Conservation (phyloP, 768 basidiomycete genomes). For the Amanita exitialis region DNA sequence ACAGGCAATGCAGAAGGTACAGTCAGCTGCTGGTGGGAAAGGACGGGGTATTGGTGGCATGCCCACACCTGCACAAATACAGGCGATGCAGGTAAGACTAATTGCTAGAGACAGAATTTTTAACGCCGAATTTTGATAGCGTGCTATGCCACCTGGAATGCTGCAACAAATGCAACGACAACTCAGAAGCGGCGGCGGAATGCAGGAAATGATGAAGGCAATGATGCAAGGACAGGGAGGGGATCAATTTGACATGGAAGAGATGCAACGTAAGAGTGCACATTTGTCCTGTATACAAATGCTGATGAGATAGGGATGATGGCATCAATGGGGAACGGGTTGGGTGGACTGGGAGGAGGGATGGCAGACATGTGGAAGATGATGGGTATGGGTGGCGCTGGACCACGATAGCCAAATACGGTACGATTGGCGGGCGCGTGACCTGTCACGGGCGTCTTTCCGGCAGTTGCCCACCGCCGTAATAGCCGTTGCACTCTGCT, state of each 20-base stretch:
- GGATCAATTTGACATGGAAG: slow-evolving; percentile 86
- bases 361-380: slow-evolving; percentile 80
- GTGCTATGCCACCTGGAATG: slow-evolving; percentile 92
- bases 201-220: slow-evolving; percentile 97
- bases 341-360: slow-evolving; percentile 56
- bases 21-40: slow-evolving; percentile 74
- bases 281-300: not conserved
- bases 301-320: slow-evolving; percentile 58
- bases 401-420: slow-evolving; percentile 8
- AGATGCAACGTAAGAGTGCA: slow-evolving; percentile 70
- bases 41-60: slow-evolving; percentile 81
- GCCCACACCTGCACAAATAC: slow-evolving; percentile 89
- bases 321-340: slow-evolving; percentile 70
- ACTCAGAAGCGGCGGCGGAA: slow-evolving; percentile 71
- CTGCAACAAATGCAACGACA: slow-evolving; percentile 87
- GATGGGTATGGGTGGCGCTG: slow-evolving; percentile 70
- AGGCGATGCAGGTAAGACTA: slow-evolving; percentile 76
- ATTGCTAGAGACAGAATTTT: not conserved
- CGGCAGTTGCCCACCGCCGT: not conserved
- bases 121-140: slow-evolving; percentile 28
- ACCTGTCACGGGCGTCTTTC: slow-evolving; percentile 1
- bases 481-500: not conserved
- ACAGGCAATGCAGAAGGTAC: slow-evolving; percentile 90
- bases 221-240: slow-evolving; percentile 96
- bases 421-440: slow-evolving; percentile 2